Base-by-base conservation (phyloP, 331 rosid genomes). In the Spiraea crenata region DNA sequence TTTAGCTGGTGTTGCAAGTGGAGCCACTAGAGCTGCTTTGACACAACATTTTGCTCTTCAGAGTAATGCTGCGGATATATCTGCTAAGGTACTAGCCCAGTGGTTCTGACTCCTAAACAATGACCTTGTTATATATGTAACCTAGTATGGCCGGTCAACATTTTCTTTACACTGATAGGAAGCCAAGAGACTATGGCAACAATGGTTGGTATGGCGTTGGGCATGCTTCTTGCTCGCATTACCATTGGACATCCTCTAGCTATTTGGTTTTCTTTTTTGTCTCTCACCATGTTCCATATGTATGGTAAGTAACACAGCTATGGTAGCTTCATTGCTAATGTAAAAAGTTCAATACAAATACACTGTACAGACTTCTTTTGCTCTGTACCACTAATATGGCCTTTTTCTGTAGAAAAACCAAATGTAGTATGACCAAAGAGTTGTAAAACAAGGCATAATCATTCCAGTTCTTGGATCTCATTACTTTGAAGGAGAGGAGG, bases 1-100 rank as follows among this genome's bases (percentile, higher is more conserved):
- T 78, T 73, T 69, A 90, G 97, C 98, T 57, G 98, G 97, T 70
- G 98, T 93, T 81, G 97, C 97, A 10, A 91, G 99, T 89, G 97
- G 99, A 67, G 99, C 99, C 38, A 93, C 99, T 52, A 87, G 99
- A 82, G 99, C 99, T 77, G 97, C 99, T 76, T 83, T 93, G 86
- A 93, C 98, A 14, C 98, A 92, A 63, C 98, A 92, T 87, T 92
- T 92, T 80, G 95, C 98, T 48, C 98, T 92, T 86, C 95, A 89
- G 85, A 87, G 80, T 75, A 92, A 89, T 75, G 98, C 96, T 31
- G 98, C 98, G 10, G 98, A 92, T 81, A 92, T 89, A 85, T 87
- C 96, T 76, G 96, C 98, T 7, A 92, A 92, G 96, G 98, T 91
- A 74, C 76, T 15, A 44, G 31, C 71, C 31, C n/a, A 63, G 67